These are phyloP conservation scores for Mucor indicus DNA, from an alignment of 371 early-diverging fungal genomes.

Conservation along the genomic window DNA sequence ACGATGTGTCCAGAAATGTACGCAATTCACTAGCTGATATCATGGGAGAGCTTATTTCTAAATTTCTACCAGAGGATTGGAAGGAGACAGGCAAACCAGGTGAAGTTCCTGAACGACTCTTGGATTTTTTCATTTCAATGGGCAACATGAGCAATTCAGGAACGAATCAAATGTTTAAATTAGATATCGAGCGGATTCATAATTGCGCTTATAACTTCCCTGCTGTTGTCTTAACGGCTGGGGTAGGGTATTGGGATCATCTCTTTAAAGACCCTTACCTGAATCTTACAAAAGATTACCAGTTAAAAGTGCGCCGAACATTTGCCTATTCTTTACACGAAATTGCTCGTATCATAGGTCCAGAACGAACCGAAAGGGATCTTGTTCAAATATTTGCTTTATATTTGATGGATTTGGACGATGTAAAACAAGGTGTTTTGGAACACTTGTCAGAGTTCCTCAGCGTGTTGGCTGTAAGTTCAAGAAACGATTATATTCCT, in stretches of 20 bases:
- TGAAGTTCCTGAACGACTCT: conserved; percentile 23
- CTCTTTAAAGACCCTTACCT: conserved; percentile 37
- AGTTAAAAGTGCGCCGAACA: conserved; percentile 44
- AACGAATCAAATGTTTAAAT: conserved; percentile 28
- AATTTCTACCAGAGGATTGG: conserved; percentile 38
- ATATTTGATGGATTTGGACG: conserved; percentile 50
- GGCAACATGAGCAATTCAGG: conserved; percentile 26
- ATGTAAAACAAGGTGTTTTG: conserved; percentile 49
- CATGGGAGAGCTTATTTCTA: conserved; percentile 48
- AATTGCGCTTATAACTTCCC: conserved; percentile 55
- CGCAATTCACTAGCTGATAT: conserved; percentile 46
- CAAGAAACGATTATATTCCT: conserved; percentile 39
- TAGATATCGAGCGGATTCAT: conserved; percentile 39
- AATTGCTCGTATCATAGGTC: conserved; percentile 47
- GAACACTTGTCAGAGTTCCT: conserved; percentile 50
- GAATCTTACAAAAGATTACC: conserved; percentile 35
- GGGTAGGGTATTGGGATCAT: conserved; percentile 37
- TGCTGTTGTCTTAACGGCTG: conserved; percentile 51
- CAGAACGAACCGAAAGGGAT: conserved; percentile 51
- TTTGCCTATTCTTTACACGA: conserved; percentile 54
- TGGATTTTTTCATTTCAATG: conserved; percentile 40
- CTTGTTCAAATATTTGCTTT: conserved; percentile 48
- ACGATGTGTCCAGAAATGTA: conserved; percentile 48
- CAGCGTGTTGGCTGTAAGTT: conserved; percentile 29
- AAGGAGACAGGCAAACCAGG: conserved; percentile 27